A percentile compares a stretch with the other conserved stretches of the same genome.
phyloP scores from a whole-genome alignment of 805 yeast species.

The Yamadazyma sp. region DNA sequence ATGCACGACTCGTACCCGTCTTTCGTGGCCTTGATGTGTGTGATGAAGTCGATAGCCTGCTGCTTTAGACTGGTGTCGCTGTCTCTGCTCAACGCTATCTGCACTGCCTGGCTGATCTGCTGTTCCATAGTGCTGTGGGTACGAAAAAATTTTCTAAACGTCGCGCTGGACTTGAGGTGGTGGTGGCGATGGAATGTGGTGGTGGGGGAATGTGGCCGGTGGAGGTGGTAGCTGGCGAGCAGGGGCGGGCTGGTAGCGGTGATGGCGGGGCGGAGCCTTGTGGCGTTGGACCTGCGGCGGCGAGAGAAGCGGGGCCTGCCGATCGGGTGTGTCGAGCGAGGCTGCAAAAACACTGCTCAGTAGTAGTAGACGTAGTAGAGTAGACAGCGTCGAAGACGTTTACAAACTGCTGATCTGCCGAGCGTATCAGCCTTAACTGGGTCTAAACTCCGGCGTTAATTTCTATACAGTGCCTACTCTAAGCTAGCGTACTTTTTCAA shows the following conservation, averaged over 20 bases:
- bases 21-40: constrained; percentile 51
- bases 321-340: no score
- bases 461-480: neutral
- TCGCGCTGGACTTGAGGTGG: constrained; percentile 1
- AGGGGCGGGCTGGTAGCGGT: no score
- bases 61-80: constrained; percentile 61
- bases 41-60: constrained; percentile 53
- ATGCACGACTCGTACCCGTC: constrained; percentile 58
- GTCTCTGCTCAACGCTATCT: constrained; percentile 72
- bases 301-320: no score
- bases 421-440: no score
- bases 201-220: no score
- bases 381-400: no score
- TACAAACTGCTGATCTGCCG: no score
- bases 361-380: no score
- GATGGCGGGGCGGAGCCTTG: neutral
- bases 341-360: no score
- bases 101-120: constrained; percentile 87
- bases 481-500: constrained; percentile 61
- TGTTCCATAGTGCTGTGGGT: constrained; percentile 30
- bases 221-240: no score
- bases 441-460: no score
- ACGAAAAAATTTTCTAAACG: constrained; percentile 8
- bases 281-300: neutral
- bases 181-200: no score